Evolutionary conservation across 768 basidiomycete genomes (phyloP).

Genomic region (Hydnum rufescens): DNA sequence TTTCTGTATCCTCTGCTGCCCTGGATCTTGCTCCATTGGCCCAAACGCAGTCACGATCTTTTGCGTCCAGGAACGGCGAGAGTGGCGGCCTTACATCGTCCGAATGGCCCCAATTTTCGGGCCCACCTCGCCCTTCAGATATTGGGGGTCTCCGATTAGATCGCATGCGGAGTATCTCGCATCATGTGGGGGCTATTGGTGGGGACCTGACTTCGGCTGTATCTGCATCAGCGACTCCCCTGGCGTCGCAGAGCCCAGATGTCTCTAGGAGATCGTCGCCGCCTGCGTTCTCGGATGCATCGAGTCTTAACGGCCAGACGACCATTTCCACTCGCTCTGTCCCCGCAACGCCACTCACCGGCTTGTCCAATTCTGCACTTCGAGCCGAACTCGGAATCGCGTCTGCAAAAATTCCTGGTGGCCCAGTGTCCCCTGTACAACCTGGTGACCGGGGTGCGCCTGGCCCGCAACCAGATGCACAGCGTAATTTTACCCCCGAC

Average conservation of each 20-base stretch:
- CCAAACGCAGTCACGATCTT: constrained; percentile 33
- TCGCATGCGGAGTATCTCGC: not conserved
- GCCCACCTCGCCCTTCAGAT: constrained; percentile 25
- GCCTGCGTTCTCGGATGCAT: constrained; percentile 37
- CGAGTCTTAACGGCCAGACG: constrained; percentile 18
- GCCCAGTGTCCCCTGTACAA: constrained; percentile 32
- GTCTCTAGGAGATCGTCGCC: constrained; percentile 49
- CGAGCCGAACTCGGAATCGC: constrained; percentile 14
- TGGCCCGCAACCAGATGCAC: not conserved
- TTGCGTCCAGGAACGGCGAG: not conserved
- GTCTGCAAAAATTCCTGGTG: constrained; percentile 49
- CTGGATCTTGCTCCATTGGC: constrained; percentile 81
- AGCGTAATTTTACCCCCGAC: not conserved
- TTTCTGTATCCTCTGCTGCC: constrained; percentile 79
- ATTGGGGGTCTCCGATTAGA: not conserved
- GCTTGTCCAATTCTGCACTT: constrained; percentile 20
- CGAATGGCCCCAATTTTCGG: constrained; percentile 86
- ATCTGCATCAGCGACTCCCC: not conserved
- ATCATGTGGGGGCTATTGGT: not conserved
- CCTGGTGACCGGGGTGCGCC: not conserved
- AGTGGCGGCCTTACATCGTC: constrained; percentile 20
- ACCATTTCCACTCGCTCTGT: constrained; percentile 44
- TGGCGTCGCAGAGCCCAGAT: constrained; percentile 34
- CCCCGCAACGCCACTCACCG: constrained; percentile 55
- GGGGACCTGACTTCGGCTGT: not conserved